Conservation (phyloP, 495 filamentous ascomycete genomes). For the Hyaloscypha variabilis region DNA sequence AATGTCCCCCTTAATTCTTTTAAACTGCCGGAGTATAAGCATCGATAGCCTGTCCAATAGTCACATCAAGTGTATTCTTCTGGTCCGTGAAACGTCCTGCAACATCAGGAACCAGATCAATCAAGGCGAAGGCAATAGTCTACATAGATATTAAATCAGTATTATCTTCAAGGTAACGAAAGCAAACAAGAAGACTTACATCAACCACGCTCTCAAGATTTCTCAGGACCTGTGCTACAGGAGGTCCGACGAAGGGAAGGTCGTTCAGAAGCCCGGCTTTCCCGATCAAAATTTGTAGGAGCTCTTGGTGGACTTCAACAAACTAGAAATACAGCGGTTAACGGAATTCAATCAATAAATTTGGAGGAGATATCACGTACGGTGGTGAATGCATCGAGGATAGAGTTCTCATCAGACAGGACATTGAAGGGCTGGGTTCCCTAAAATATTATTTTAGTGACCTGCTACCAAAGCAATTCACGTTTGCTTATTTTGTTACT, state of each 20-base stretch:
- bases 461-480: too few species aligned
- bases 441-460: background rate
- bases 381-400: constrained; percentile 24
- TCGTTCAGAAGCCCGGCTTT: constrained; percentile 30
- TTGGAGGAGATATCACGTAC: constrained; percentile 15
- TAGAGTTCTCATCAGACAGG: constrained; percentile 7
- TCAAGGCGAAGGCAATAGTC: constrained; percentile 21
- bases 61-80: constrained; percentile 18
- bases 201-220: constrained; percentile 29
- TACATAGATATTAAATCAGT: constrained; percentile 12
- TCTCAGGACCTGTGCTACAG: constrained; percentile 25
- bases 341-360: too few species aligned
- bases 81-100: constrained; percentile 6
- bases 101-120: constrained; percentile 16
- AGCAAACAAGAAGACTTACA: constrained; percentile 23
- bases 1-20: too few species aligned
- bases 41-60: constrained; percentile 19
- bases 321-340: constrained; percentile 25
- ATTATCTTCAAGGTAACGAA: background rate
- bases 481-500: too few species aligned
- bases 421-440: background rate
- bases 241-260: constrained; percentile 32
- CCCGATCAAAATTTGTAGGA: constrained; percentile 37
- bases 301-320: constrained; percentile 31
- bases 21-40: constrained; percentile 15